Evolutionary conservation across 1,284 basidiomycete genomes (phyloP), one percentile per base, ranked within the genome.

Genomic region (Bondarzewia mesenterica): DNA sequence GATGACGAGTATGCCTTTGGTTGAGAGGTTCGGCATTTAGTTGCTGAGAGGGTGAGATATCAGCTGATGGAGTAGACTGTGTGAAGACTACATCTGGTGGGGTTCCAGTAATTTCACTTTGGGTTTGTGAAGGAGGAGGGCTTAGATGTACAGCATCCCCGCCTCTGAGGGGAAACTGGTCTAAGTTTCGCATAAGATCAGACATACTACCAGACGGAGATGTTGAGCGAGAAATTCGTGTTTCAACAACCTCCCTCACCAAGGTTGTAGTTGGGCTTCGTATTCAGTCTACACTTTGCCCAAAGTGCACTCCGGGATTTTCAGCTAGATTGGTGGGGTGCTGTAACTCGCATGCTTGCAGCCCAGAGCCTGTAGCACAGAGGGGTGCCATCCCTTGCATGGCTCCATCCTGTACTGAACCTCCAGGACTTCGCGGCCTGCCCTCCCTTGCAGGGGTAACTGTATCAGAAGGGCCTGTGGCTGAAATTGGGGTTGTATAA

Each of bases 241-340:
- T 15, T 18, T 12, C 1, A 5, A 40, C 21, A 20, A 12, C 7
- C 1, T 20, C 14, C 38, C 38, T 20, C 16, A 1, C 38, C 12
- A 20, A 20, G 14, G 20, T 3, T 10, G n/a, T 22, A 10, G 39
- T 4, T 40, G 42, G 25, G 42, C 42, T 43, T 43, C 1, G 15
- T n/a, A 15, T 29, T 43, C 22, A 23, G 6, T 3, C 1, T 43
- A 26, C 42, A 43, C 23, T n/a, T 8, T 15, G 25, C 42, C 25
- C 42, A 29, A 7, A 23, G 23, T 43, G 42, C 42, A 43, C 23
- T 43, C 42, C 42, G 25, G 42, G 42, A 15, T 2, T 43, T 43
- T 12, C 42, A 43, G 42, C 42, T 43, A 23, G 42, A 43, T 43
- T 43, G 42, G 42, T 43, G 42, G 42, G 42, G 42, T 27, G 42